These are phyloP conservation scores for Penicillium palitans DNA, from an alignment of 2,329 filamentous ascomycete genomes.

Conservation along the genomic window DNA sequence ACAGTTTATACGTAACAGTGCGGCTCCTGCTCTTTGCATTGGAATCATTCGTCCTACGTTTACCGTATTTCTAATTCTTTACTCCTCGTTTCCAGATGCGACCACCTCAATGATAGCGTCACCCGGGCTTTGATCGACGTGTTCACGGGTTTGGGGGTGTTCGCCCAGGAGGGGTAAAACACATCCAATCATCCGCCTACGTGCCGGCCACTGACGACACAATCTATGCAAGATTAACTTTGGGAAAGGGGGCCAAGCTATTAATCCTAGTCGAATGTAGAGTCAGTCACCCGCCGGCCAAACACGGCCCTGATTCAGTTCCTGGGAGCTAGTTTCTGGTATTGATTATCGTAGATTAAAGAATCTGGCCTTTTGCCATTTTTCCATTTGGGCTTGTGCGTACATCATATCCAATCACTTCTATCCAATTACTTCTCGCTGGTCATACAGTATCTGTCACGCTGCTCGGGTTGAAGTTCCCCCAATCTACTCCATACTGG, in stretches of 20 bases:
- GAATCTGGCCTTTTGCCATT: neutral
- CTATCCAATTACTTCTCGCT: neutral
- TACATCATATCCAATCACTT: neutral
- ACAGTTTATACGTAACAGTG: neutral
- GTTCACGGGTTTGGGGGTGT: neutral
- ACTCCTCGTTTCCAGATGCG: neutral
- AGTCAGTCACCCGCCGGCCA: slow-evolving; percentile 1
- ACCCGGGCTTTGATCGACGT: slow-evolving; percentile 3
- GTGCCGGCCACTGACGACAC: slow-evolving; percentile 2
- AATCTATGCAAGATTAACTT: slow-evolving; percentile 25
- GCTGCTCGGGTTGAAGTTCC: neutral
- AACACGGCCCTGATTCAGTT: neutral
- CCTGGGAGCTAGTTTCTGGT: neutral
- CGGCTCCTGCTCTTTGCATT: neutral
- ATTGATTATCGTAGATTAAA: neutral
- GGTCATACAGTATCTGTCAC: neutral
- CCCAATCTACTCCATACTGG: neutral
- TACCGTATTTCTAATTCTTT: neutral
- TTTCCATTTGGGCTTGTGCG: neutral
- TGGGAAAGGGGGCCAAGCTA: slow-evolving; percentile 3
- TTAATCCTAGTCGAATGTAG: neutral
- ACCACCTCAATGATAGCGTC: neutral
- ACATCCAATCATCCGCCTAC: slow-evolving; percentile 13
- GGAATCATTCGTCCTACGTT: too few relatives aligned
- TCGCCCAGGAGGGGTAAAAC: slow-evolving; percentile 6